These are phyloP conservation scores for Hypsizygus ulmarius DNA, from an alignment of 1,284 basidiomycete genomes.

Conservation along the genomic window DNA sequence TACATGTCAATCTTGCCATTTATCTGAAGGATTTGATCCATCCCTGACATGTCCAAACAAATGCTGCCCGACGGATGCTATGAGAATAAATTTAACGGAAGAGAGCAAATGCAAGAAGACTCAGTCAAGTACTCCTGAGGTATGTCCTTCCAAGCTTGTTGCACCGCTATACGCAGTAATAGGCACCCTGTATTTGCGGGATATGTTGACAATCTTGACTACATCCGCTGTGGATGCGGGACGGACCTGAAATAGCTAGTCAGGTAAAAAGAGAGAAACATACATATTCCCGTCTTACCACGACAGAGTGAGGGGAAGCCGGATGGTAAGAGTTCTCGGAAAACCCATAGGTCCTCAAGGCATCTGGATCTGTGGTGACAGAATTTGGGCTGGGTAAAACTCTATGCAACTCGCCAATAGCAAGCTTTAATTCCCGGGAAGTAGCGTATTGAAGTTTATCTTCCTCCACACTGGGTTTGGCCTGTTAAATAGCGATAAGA, in stretches of 20 bases:
- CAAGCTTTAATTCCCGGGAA: conserved; percentile 44
- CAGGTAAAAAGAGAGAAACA: conserved; percentile 39
- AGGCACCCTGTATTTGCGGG: conserved; percentile 64
- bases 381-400: conserved; percentile 44
- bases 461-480: conserved; percentile 8
- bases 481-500: conserved; percentile 11
- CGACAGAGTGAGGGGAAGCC: conserved; percentile 59
- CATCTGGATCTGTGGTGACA: conserved; percentile 50
- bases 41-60: conserved; percentile 82
- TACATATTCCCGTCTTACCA: conserved; percentile 52
- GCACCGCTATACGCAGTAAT: conserved; percentile 75
- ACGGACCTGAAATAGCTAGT: conserved; percentile 36
- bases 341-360: conserved; percentile 55
- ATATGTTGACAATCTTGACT: conserved; percentile 65
- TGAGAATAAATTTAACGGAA: conserved; percentile 11
- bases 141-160: conserved; percentile 74
- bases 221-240: conserved; percentile 68
- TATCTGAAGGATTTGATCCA: conserved; percentile 83
- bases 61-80: conserved; percentile 65
- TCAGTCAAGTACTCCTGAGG: conserved; percentile 39
- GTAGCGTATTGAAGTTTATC: conserved; percentile 40
- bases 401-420: conserved; percentile 52
- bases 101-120: not conserved
- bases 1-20: conserved; percentile 48
- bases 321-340: conserved; percentile 71